Conservation (phyloP, 257 asterid genomes). For the Solanum rostratum region DNA sequence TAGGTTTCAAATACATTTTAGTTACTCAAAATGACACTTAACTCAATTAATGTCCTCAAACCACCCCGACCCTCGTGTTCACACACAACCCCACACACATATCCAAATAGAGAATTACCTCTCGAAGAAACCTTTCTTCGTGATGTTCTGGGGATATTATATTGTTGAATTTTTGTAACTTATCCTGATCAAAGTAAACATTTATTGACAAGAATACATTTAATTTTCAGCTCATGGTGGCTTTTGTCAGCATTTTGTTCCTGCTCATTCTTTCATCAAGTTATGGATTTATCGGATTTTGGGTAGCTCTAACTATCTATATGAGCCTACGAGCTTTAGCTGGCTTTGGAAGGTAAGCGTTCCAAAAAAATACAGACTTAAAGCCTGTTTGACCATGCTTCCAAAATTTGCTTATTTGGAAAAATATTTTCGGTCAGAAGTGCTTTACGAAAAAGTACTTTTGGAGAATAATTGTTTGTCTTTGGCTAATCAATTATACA, state of each 20-base stretch:
- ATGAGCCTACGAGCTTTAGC: conserved; percentile 59
- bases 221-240: conserved; percentile 45
- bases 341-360: conserved; percentile 56
- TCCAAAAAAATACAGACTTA: not conserved
- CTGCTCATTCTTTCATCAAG: conserved; percentile 37
- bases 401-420: not conserved
- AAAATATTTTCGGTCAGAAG: no score
- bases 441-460: not conserved
- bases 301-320: conserved; percentile 54
- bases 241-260: conserved; percentile 40
- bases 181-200: not conserved
- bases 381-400: not conserved
- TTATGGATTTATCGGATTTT: conserved; percentile 50
- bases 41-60: not conserved
- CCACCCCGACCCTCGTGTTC: not conserved
- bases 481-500: not conserved
- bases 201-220: not conserved
- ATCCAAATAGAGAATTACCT: not conserved
- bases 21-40: not conserved
- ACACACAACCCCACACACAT: not conserved
- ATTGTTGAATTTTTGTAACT: not conserved
- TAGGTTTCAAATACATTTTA: not conserved
- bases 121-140: no score
- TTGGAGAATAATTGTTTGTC: not conserved
- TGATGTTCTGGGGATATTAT: not conserved